phyloP scores from a whole-genome alignment of 768 basidiomycete species.

The Chlorophyllum brunneum region DNA sequence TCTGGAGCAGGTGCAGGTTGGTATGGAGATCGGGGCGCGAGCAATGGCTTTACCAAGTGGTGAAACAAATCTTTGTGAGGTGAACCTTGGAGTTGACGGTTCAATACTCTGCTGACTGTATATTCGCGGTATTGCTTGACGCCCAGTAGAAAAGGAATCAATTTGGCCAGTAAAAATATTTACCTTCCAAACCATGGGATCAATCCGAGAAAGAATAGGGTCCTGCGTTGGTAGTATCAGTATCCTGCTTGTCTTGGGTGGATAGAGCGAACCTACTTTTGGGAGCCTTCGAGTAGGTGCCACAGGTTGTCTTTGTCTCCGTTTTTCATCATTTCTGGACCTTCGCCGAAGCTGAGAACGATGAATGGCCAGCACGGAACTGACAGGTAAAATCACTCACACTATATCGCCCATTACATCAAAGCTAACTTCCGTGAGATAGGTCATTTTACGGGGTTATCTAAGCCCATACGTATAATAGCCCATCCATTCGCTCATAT shows the following conservation, averaged over 20 bases:
- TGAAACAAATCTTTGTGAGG: slow-evolving; percentile 25
- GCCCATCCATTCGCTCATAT: slow-evolving; percentile 31
- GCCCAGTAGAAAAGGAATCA: slow-evolving; percentile 5
- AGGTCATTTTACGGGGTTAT: neutral
- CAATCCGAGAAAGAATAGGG: slow-evolving; percentile 14
- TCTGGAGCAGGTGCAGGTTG: neutral
- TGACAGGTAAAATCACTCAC: slow-evolving; percentile 19
- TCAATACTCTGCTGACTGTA: slow-evolving; percentile 18
- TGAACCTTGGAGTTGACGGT: slow-evolving; percentile 14
- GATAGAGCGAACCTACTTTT: slow-evolving; percentile 17
- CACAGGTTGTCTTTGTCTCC: slow-evolving; percentile 26
- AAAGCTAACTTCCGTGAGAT: slow-evolving; percentile 19
- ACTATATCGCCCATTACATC: slow-evolving; percentile 38
- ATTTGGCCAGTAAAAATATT: slow-evolving; percentile 7
- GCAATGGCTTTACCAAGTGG: slow-evolving; percentile 20
- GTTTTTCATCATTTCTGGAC: slow-evolving; percentile 27
- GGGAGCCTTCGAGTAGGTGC: slow-evolving; percentile 21
- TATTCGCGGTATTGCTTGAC: slow-evolving; percentile 15
- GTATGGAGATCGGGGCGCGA: neutral
- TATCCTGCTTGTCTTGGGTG: neutral
- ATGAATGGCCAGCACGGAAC: neutral
- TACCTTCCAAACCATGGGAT: slow-evolving; percentile 15
- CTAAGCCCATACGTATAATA: slow-evolving; percentile 31
- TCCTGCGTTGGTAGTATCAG: neutral
- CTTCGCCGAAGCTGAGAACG: slow-evolving; percentile 25